Evolutionary conservation across 805 yeast species (phyloP).

Genomic region (Saccharomycopsis sp.): DNA sequence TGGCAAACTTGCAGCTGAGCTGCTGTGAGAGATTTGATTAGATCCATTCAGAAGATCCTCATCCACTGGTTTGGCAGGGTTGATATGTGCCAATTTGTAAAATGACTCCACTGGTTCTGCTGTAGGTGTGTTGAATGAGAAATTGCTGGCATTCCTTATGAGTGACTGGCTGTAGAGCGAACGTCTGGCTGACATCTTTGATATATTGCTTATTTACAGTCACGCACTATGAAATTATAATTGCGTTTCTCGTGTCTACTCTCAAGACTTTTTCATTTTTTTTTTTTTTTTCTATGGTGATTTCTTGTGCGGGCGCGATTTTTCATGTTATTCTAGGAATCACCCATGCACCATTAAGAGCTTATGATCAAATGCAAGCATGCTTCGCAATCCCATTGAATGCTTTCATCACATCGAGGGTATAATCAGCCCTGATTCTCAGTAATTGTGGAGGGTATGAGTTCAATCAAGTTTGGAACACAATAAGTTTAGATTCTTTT

Average conservation of each 20-base stretch:
- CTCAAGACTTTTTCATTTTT: not conserved
- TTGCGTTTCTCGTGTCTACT: not conserved
- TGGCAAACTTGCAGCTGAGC: constrained; percentile 14
- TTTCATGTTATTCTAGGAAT: too few relatives aligned
- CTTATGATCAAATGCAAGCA: too few relatives aligned
- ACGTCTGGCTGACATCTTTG: constrained; percentile 17
- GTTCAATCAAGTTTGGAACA: too few relatives aligned
- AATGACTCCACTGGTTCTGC: constrained; percentile 22
- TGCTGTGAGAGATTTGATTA: constrained; percentile 24
- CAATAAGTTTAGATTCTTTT: too few relatives aligned
- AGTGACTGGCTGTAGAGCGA: constrained; percentile 29
- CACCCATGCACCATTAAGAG: too few relatives aligned
- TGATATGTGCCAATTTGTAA: constrained; percentile 29
- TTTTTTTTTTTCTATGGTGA: not conserved
- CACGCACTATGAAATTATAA: too few relatives aligned
- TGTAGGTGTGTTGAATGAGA: constrained; percentile 21
- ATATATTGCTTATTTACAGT: too few relatives aligned
- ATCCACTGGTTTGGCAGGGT: constrained; percentile 26
- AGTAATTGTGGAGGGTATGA: too few relatives aligned
- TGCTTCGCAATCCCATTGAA: too few relatives aligned
- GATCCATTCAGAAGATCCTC: constrained; percentile 12
- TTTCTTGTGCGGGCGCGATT: not conserved
- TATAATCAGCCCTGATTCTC: too few relatives aligned
- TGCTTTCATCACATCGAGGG: too few relatives aligned
- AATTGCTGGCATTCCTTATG: constrained; percentile 24